A percentile compares a stretch with the other conserved stretches of the same genome.
These are phyloP conservation scores for Glebionis coronaria DNA, from an alignment of 129 eudicot genomes.

Conservation along the genomic window DNA sequence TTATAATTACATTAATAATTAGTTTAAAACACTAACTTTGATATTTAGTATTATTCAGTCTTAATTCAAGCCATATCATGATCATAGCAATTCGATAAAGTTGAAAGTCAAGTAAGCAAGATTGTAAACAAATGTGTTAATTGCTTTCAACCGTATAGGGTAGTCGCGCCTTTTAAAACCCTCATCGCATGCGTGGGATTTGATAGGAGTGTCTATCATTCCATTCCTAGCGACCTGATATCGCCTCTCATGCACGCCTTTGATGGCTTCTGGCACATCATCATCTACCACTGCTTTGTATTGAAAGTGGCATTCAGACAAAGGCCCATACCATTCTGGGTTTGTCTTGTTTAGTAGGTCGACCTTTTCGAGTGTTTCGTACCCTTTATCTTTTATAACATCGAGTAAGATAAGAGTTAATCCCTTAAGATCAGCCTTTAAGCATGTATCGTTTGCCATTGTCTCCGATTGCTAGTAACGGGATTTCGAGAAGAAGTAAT, in stretches of 20 bases:
- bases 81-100: conserved; percentile 3
- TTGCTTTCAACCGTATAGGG: background rate
- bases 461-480: no score
- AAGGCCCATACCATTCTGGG: background rate
- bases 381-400: background rate
- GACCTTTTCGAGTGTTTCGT: background rate
- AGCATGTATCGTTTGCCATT: conserved; percentile 12
- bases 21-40: no score
- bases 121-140: background rate
- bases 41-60: no score
- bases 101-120: background rate
- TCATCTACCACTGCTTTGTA: background rate
- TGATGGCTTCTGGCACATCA: conserved; percentile 6
- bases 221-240: background rate
- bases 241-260: background rate
- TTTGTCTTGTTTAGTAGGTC: conserved; percentile 1
- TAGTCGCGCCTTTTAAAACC: background rate
- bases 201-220: background rate
- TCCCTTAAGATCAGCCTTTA: conserved; percentile 7
- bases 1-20: no score
- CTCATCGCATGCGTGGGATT: conserved; percentile 8
- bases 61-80: background rate
- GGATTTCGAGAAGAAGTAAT: no score
- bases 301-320: background rate
- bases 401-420: conserved; percentile 8